These are phyloP conservation scores for Collybia sordida DNA, from an alignment of 768 basidiomycete genomes.

Conservation along the genomic window DNA sequence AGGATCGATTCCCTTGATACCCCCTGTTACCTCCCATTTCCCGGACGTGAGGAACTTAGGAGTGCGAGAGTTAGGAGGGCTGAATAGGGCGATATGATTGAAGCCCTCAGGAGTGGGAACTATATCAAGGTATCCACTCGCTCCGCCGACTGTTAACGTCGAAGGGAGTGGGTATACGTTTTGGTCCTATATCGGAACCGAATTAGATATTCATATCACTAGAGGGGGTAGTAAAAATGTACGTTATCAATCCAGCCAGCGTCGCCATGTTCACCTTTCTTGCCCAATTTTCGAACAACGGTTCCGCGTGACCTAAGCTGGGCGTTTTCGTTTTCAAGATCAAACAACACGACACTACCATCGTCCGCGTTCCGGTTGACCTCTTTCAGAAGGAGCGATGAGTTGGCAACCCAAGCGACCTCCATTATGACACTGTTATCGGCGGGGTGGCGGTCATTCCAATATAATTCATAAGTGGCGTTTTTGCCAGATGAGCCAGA, in stretches of 20 bases:
- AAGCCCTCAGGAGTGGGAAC: constrained; percentile 80
- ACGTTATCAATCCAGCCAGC: constrained; percentile 94
- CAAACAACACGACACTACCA: constrained; percentile 80
- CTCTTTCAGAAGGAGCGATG: constrained; percentile 79
- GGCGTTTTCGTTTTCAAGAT: constrained; percentile 35
- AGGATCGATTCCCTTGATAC: constrained; percentile 71
- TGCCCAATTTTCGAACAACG: constrained; percentile 78
- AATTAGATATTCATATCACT: neutral
- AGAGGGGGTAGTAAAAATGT: constrained; percentile 21
- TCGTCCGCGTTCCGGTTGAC: constrained; percentile 81
- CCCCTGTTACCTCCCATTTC: constrained; percentile 84
- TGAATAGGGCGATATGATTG: constrained; percentile 92
- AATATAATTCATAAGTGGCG: constrained; percentile 58
- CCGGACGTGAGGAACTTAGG: constrained; percentile 88
- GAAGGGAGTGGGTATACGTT: constrained; percentile 57
- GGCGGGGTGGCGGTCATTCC: constrained; percentile 56
- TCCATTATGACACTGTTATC: constrained; percentile 76
- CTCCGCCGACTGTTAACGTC: constrained; percentile 36
- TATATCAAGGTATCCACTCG: constrained; percentile 85
- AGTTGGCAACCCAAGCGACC: constrained; percentile 83
- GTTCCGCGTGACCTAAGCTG: constrained; percentile 35
- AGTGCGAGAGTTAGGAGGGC: constrained; percentile 61
- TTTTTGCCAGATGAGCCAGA: constrained; percentile 28
- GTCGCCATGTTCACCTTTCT: constrained; percentile 83
- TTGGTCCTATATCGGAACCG: constrained; percentile 46